phyloP scores from a whole-genome alignment of 192 early-diverging fungal species.

The Backusella luteola region DNA sequence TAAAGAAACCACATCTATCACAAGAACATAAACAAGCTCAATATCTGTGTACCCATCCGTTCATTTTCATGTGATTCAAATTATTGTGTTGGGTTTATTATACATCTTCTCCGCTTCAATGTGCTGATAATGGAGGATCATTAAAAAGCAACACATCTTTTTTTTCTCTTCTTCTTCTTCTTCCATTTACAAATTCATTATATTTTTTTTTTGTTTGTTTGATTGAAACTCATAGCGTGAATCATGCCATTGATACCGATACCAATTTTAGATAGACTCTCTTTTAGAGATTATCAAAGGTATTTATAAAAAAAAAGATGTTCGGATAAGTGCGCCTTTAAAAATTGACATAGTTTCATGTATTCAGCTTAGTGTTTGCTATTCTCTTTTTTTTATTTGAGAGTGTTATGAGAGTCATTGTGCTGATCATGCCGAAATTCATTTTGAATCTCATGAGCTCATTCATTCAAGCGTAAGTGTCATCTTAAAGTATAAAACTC shows the following conservation, averaged over 20 bases:
- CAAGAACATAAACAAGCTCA: not conserved
- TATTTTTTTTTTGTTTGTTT: not conserved
- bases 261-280: constrained; percentile 61
- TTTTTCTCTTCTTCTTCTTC: too few relatives aligned
- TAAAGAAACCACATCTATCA: not conserved
- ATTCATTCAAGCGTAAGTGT: constrained; percentile 30
- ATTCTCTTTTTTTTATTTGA: constrained; percentile 68
- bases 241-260: constrained; percentile 35
- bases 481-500: not conserved
- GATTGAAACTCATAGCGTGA: not conserved
- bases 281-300: constrained; percentile 60
- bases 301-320: not conserved
- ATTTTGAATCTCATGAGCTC: constrained; percentile 41
- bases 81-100: not conserved
- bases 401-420: constrained; percentile 66
- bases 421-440: constrained; percentile 58
- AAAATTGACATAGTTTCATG: not conserved
- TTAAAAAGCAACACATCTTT: not conserved
- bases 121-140: not conserved
- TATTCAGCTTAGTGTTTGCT: constrained; percentile 50
- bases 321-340: not conserved
- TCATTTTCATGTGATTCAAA: constrained; percentile 7
- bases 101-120: not conserved
- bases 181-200: not conserved
- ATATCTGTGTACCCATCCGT: not conserved